Percentiles rank a stretch among this genome's conserved stretches.
phyloP scores from a whole-genome alignment of 306 rosid genomes.

The Cucurbita moschata region DNA sequence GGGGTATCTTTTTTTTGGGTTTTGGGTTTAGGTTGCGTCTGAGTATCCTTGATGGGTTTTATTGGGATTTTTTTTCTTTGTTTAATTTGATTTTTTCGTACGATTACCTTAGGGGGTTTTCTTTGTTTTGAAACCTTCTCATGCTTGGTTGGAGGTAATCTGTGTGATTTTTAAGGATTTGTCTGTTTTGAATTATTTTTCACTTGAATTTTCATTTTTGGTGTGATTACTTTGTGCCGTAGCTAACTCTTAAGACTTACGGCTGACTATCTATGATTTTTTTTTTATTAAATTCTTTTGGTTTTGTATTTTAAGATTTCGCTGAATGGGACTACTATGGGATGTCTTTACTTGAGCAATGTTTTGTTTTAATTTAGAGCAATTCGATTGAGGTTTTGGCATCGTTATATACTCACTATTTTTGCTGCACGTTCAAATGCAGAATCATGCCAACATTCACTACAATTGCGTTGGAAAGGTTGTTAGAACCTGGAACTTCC shows the following conservation, averaged over 20 bases:
- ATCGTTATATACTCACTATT: background rate
- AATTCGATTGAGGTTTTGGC: background rate
- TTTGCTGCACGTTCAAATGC: constrained; percentile 12
- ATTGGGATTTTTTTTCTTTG: background rate
- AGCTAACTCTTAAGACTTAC: background rate
- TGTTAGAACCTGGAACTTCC: constrained; percentile 68
- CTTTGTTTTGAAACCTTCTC: background rate
- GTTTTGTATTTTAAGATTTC: background rate
- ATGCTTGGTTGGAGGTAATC: background rate
- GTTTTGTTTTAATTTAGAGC: background rate
- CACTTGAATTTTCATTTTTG: background rate
- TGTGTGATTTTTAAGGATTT: background rate
- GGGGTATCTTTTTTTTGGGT: background rate
- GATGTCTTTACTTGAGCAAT: background rate
- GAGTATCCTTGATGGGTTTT: background rate
- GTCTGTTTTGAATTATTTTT: background rate
- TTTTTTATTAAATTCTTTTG: background rate
- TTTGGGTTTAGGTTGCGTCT: background rate
- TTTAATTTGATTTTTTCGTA: background rate
- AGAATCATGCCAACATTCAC: constrained; percentile 74
- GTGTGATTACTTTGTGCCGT: background rate
- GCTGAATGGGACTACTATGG: background rate
- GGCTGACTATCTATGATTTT: background rate
- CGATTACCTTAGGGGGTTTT: background rate
- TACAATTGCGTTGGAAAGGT: constrained; percentile 72